Evolutionary conservation across 2,329 filamentous ascomycete genomes (phyloP).

Genomic region (Tothia fuscella): DNA sequence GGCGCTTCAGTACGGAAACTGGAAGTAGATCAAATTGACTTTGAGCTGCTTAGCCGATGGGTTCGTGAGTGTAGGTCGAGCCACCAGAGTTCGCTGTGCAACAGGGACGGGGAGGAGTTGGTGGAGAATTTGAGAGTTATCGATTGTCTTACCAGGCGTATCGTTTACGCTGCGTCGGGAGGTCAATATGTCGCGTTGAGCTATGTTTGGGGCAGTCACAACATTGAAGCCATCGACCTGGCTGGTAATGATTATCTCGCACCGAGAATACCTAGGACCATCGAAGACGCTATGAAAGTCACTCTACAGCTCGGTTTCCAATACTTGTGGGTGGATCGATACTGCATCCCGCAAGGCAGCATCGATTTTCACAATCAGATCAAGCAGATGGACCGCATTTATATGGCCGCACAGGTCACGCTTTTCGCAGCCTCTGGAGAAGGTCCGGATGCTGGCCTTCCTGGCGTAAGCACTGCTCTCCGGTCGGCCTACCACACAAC

Average conservation of each 20-base stretch:
- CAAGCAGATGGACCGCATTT: slow-evolving; percentile 3
- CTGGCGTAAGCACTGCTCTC: not conserved
- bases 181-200: slow-evolving; percentile 2
- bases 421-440: slow-evolving; percentile 2
- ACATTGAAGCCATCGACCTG: too few relatives aligned
- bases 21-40: too few relatives aligned
- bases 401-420: not conserved
- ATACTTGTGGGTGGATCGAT: slow-evolving; percentile 13
- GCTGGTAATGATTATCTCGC: too few relatives aligned
- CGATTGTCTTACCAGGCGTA: not conserved
- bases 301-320: slow-evolving; percentile 1
- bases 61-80: too few relatives aligned
- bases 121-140: slow-evolving; percentile 2
- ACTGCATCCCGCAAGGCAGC: slow-evolving; percentile 13
- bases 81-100: too few relatives aligned
- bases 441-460: slow-evolving; percentile 1
- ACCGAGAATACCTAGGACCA: not conserved
- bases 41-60: too few relatives aligned
- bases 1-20: too few relatives aligned
- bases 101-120: too few relatives aligned
- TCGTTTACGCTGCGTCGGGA: not conserved
- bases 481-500: too few relatives aligned
- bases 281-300: slow-evolving; percentile 9
- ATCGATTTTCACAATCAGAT: slow-evolving; percentile 6
- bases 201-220: slow-evolving; percentile 6